These are phyloP conservation scores for Prunus armeniaca DNA, from an alignment of 306 rosid genomes.

Conservation along the genomic window DNA sequence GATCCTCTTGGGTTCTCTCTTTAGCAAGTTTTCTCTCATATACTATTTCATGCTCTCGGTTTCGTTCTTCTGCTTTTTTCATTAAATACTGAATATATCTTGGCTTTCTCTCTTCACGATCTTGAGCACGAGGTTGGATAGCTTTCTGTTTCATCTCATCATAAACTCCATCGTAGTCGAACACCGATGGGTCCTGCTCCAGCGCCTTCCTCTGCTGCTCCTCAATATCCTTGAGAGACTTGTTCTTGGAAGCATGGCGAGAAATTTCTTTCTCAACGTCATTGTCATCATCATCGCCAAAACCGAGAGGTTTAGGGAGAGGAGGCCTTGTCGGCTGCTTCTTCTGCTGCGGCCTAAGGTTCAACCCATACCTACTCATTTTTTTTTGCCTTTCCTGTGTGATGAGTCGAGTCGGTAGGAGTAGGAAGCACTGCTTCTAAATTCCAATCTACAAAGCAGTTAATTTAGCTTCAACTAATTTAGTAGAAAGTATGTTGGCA, in stretches of 20 bases:
- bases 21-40: constrained; percentile 81
- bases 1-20: constrained; percentile 87
- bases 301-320: constrained; percentile 51
- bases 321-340: constrained; percentile 54
- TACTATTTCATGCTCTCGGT: constrained; percentile 63
- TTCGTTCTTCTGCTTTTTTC: constrained; percentile 59
- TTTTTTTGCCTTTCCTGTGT: background rate
- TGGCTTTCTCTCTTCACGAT: constrained; percentile 78
- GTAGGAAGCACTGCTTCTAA: constrained; percentile 5
- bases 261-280: constrained; percentile 80
- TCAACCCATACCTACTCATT: constrained; percentile 89
- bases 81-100: constrained; percentile 61
- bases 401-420: background rate
- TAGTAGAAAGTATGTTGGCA: background rate
- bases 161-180: constrained; percentile 85
- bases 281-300: constrained; percentile 57
- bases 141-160: constrained; percentile 76
- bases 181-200: constrained; percentile 75
- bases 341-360: constrained; percentile 62
- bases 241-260: constrained; percentile 79
- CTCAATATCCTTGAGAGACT: constrained; percentile 77
- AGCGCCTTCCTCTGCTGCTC: constrained; percentile 81
- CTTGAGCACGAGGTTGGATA: constrained; percentile 56
- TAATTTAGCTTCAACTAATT: background rate
- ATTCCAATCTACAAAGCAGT: background rate